Evolutionary conservation across 805 yeast genomes (phyloP).

Genomic region (Ogataea nakhonphanomensis): DNA sequence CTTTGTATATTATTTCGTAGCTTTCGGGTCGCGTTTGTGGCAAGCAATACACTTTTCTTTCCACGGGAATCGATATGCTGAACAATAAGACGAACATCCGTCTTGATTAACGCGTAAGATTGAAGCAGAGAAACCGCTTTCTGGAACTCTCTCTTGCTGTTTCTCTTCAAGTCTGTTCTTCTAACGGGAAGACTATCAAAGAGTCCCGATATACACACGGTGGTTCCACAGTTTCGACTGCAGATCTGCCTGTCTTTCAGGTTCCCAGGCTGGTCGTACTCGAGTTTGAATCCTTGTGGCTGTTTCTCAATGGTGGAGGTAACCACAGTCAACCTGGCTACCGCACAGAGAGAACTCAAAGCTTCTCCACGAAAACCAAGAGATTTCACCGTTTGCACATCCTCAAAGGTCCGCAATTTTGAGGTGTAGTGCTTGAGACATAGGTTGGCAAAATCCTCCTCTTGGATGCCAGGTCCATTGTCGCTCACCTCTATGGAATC

Average conservation of each 20-base stretch:
- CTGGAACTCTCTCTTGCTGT: slow-evolving; percentile 66
- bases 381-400: slow-evolving; percentile 46
- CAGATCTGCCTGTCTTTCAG: slow-evolving; percentile 36
- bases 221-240: slow-evolving; percentile 68
- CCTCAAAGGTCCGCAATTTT: slow-evolving; percentile 55
- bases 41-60: slow-evolving; percentile 52
- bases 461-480: slow-evolving; percentile 62
- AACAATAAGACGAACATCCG: slow-evolving; percentile 57
- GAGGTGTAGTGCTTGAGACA: slow-evolving; percentile 69
- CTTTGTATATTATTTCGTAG: slow-evolving; percentile 58
- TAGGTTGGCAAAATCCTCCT: slow-evolving; percentile 47
- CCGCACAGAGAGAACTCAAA: slow-evolving; percentile 62
- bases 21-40: slow-evolving; percentile 50
- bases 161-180: slow-evolving; percentile 64
- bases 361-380: slow-evolving; percentile 85
- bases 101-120: slow-evolving; percentile 60
- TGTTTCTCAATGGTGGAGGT: slow-evolving; percentile 47
- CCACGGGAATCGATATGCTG: slow-evolving; percentile 47
- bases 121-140: slow-evolving; percentile 63
- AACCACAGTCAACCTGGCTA: slow-evolving; percentile 44
- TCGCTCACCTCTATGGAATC: slow-evolving; percentile 67
- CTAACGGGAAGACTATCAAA: slow-evolving; percentile 81
- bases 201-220: slow-evolving; percentile 52
- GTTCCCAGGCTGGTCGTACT: slow-evolving; percentile 53
- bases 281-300: slow-evolving; percentile 58